Evolutionary conservation across 2,329 filamentous ascomycete genomes (phyloP), one percentile per base, ranked within the genome.

Genomic region (Shiraia sp.): DNA sequence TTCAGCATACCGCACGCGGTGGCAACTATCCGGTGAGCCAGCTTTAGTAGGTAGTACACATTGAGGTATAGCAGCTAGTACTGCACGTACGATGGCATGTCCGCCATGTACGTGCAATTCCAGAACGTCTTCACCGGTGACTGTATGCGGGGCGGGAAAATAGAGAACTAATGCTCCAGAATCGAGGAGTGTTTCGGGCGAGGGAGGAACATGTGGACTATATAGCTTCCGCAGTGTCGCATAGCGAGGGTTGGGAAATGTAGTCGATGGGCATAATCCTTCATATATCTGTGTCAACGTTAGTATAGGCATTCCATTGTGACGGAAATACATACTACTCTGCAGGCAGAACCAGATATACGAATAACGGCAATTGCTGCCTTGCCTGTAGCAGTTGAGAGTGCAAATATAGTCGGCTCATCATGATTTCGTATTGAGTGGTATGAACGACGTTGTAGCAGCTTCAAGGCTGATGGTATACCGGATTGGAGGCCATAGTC

Each of bases 41-140:
- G 24, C 12, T 14, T 9, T 29, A 14, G 23, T 23, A 33, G 35
- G 27, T 23, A 34, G 55, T 0, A 45, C 48, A 53, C 78, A 82
- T 30, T 71, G 70, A 0, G 87, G 79, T 42, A 99, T 88, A 4
- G 90, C 90, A 16, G 80, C 73, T 2, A 99, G 76, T 0, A 96
- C 87, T 2, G 92, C 89, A 61, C 88, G 90, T 31, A 96, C 86
- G 5, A 93, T 90, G 2, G 93, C 93, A 2, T 85, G 79, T 0
- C 93, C 92, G 19, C 93, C 93, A 61, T 99, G 93, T n/a, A 96
- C 80, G 59, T 99, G 93, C 4, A 99, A 72, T 66, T 99, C 93
- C 2, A 99, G 79, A 1, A 97, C 78, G 62, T 96, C 90, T 65
- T 97, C 91, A 22, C 93, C 93, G 0, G 93, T 99, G 7, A 89